phyloP scores from a whole-genome alignment of 2,329 filamentous ascomycete genomes.

The Alternaria infectoria region DNA sequence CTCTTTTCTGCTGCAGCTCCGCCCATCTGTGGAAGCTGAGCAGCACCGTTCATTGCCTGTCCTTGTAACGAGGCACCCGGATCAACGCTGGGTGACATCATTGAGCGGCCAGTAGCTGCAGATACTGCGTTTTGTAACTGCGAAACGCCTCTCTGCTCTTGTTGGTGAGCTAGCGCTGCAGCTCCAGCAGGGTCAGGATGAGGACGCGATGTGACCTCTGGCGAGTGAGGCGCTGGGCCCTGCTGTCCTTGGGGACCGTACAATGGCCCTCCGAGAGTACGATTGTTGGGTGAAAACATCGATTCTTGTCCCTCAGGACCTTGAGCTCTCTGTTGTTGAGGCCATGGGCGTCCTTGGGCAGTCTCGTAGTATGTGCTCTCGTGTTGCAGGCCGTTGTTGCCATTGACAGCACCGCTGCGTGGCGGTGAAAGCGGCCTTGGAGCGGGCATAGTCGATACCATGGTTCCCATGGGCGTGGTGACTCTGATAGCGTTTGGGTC shows the following conservation, averaged over 20 bases:
- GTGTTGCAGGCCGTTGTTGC: slow-evolving; percentile 57
- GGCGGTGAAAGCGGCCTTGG: slow-evolving; percentile 55
- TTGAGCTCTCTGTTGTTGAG: slow-evolving; percentile 41
- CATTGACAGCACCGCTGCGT: slow-evolving; percentile 60
- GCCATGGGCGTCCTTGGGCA: slow-evolving; percentile 48
- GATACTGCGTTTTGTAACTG: slow-evolving; percentile 71
- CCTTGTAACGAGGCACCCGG: slow-evolving; percentile 58
- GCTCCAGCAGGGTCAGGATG: slow-evolving; percentile 48
- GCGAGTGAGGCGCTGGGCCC: slow-evolving; percentile 45
- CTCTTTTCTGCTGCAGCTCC: slow-evolving; percentile 72
- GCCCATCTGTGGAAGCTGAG: slow-evolving; percentile 63
- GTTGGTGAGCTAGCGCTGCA: slow-evolving; percentile 61
- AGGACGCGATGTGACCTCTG: slow-evolving; percentile 42
- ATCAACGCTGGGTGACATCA: slow-evolving; percentile 58
- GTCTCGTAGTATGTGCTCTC: slow-evolving; percentile 47
- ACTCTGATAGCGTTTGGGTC: slow-evolving; percentile 96
- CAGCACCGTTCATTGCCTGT: slow-evolving; percentile 67
- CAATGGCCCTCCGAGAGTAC: slow-evolving; percentile 49
- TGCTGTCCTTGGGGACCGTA: slow-evolving; percentile 44
- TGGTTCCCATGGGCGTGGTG: slow-evolving; percentile 97
- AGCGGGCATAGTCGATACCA: slow-evolving; percentile 80
- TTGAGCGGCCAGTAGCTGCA: slow-evolving; percentile 60
- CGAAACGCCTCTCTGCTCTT: slow-evolving; percentile 70
- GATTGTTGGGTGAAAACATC: slow-evolving; percentile 54
- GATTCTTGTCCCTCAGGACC: slow-evolving; percentile 45